A percentile compares a stretch with the other conserved stretches of the same genome.
Conservation (phyloP, 2,329 filamentous ascomycete species). For the Aspergillaceae sp. region DNA sequence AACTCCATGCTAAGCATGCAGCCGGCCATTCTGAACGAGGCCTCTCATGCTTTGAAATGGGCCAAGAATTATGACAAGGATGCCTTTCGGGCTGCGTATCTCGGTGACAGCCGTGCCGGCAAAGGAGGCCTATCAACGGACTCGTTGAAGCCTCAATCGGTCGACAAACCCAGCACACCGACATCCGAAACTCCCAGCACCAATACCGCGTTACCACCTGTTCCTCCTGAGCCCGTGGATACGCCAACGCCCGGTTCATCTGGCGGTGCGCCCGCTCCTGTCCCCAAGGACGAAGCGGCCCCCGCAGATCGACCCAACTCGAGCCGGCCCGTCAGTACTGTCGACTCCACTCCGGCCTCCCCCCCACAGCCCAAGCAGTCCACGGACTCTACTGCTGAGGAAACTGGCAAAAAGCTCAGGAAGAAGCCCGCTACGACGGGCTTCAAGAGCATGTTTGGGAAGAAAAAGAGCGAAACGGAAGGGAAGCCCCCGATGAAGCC, state of each 20-base stretch:
- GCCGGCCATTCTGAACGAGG: slow-evolving; percentile 73
- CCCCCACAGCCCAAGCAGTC: slow-evolving; percentile 28
- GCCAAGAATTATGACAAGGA: slow-evolving; percentile 86
- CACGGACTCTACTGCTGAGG: slow-evolving; percentile 18
- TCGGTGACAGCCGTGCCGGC: slow-evolving; percentile 64
- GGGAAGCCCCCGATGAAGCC: slow-evolving; percentile 23
- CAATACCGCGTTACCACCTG: slow-evolving; percentile 21
- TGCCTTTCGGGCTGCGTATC: slow-evolving; percentile 73
- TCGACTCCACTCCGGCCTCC: slow-evolving; percentile 11
- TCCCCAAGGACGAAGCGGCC: slow-evolving; percentile 12
- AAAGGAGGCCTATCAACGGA: slow-evolving; percentile 48
- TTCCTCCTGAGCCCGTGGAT: slow-evolving; percentile 23
- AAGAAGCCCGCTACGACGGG: slow-evolving; percentile 35
- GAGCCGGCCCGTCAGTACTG: slow-evolving; percentile 7
- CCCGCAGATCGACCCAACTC: slow-evolving; percentile 9
- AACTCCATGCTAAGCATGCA: slow-evolving; percentile 85
- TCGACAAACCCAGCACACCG: slow-evolving; percentile 25
- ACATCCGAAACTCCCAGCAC: slow-evolving; percentile 16
- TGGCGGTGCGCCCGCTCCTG: slow-evolving; percentile 16
- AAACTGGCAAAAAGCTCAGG: slow-evolving; percentile 35
- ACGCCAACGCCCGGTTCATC: slow-evolving; percentile 16
- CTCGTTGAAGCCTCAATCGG: slow-evolving; percentile 28
- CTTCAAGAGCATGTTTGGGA: slow-evolving; percentile 38
- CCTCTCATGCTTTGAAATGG: slow-evolving; percentile 93
- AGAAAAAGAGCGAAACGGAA: slow-evolving; percentile 24